Base-by-base conservation (phyloP, 805 yeast species). In the Saturnispora saitoi region DNA sequence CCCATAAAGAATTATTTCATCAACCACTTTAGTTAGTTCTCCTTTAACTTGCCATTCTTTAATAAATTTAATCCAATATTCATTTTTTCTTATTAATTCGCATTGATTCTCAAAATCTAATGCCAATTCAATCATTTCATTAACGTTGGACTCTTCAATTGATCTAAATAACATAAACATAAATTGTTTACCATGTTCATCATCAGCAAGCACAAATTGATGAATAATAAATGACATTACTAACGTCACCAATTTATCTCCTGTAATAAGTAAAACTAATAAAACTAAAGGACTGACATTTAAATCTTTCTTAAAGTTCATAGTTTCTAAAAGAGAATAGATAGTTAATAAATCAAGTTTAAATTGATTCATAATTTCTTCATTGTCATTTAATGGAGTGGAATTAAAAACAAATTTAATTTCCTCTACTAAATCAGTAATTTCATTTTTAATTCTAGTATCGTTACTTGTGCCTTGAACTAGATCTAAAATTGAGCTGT, bases 1-100 rank as follows among this genome's bases (percentile, higher is more conserved):
- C 6, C 49, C 49, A 41, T 41, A 47, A 9, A 47, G n/a, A n/a
- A 47, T 26, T 12, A 47, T 24, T 3, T 47, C 42, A 34, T 47
- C 28, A 4, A 47, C 12, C 3, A 40, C 15, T 15, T 32, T 32
- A 11, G 15, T n/a, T 19, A 47, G 11, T 12, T 12, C 4, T 6
- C 17, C 20, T 4, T 32, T 26, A 15, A 9, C n/a, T 22, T 41
- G 17, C 45, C 45, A 47, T 14, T 26, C 14, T 3, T 22, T 9
- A 3, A 47, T 14, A 14, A 9, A 7, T 2, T 40, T 28, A 15
- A 34, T 34, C 49, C 49, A 47, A 15, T 30, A 47, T 29, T 38
- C 20, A 20, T n/a, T 22, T 0, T 20, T 24, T 29, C 19, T 19
- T 7, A 34, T 20, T 4, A 26, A 32, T 22, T 45, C 8, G 10